Evolutionary conservation across 2,329 filamentous ascomycete species (phyloP), one percentile per base, ranked within the genome.

Genomic region (Ascochyta pisi): DNA sequence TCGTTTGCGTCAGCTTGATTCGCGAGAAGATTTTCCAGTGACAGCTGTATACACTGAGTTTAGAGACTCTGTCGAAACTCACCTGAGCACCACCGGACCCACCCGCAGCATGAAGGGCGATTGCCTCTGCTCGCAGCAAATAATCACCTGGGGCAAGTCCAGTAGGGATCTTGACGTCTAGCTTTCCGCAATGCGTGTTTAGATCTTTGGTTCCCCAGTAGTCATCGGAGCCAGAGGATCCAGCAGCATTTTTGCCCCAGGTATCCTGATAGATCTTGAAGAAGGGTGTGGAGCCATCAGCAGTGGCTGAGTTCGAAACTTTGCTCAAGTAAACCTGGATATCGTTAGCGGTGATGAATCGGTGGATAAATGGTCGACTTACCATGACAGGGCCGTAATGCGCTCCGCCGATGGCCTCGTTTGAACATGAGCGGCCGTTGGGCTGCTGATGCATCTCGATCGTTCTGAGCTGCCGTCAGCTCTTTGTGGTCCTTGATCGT

Each of bases 241-340:
- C 74, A 34, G 74, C 68, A 3, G 79, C 76, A 35, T 73, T 79
- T 60, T 82, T 74, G 29, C 78, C 83, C 70, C 79, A 79, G 3
- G 80, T 78, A 67, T 79, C 79, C 72, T 85, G 75, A 65, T 84
- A 82, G 61, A 86, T 60, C 78, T 85, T 86, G 79, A 86, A 86
- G 81, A 83, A 86, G 46, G 73, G 71, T 16, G 78, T 74, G 48
- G 79, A 77, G 39, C 79, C 77, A 57, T 80, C 79, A 26, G 83
- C 83, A 59, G 81, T 79, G 64, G 81, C 82, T 15, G 76, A 70
- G 15, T 75, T 71, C 65, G 81, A 81, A 29, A 75, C 77, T 50
- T 70, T 71, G 54, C 76, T 77, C 58, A 77, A 59, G 73, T 82
- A 85, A 7, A 55, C 53, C 53, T 56, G 16, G 12, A 15, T 10